These are phyloP conservation scores for Globisporangium orthogonon DNA, from an alignment of 352 stramenopile species.

Conservation along the genomic window DNA sequence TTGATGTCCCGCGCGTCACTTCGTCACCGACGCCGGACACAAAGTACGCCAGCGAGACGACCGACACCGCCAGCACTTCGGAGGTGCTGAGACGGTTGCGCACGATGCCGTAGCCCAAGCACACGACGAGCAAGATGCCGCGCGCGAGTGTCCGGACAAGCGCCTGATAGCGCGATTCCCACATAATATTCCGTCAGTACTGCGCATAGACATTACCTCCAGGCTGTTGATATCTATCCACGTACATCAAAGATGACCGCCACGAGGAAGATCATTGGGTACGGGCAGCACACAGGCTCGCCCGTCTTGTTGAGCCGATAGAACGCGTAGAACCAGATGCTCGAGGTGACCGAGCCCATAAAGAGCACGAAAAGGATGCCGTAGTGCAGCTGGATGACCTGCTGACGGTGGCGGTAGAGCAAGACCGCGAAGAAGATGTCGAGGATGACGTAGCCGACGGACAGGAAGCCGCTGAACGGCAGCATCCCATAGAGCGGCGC, in stretches of 20 bases:
- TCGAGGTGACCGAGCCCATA: slow-evolving; percentile 57
- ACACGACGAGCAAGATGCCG: slow-evolving; percentile 82
- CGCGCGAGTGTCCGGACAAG: slow-evolving; percentile 81
- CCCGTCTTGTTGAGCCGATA: slow-evolving; percentile 87
- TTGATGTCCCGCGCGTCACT: slow-evolving; percentile 71
- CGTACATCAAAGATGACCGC: slow-evolving; percentile 79
- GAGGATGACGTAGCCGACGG: slow-evolving; percentile 69
- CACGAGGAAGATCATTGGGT: slow-evolving; percentile 78
- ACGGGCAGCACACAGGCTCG: slow-evolving; percentile 85
- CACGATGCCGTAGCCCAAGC: slow-evolving; percentile 89
- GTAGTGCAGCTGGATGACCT: slow-evolving; percentile 76
- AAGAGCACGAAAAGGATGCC: slow-evolving; percentile 76
- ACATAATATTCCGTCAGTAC: neutral
- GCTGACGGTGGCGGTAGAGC: slow-evolving; percentile 56
- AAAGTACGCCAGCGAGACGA: slow-evolving; percentile 76
- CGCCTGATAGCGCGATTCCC: slow-evolving; percentile 36
- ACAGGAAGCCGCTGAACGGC: slow-evolving; percentile 72
- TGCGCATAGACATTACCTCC: neutral
- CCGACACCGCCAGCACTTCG: slow-evolving; percentile 48
- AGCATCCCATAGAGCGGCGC: slow-evolving; percentile 83
- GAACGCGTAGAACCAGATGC: slow-evolving; percentile 81
- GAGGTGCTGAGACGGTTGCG: slow-evolving; percentile 39
- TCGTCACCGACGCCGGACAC: slow-evolving; percentile 68
- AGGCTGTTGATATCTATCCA: slow-evolving; percentile 1
- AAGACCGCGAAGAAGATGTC: slow-evolving; percentile 75